Percentiles rank a stretch among this genome's conserved stretches.
These are phyloP conservation scores for Angophora floribunda DNA, from an alignment of 345 rosid species.

Conservation along the genomic window DNA sequence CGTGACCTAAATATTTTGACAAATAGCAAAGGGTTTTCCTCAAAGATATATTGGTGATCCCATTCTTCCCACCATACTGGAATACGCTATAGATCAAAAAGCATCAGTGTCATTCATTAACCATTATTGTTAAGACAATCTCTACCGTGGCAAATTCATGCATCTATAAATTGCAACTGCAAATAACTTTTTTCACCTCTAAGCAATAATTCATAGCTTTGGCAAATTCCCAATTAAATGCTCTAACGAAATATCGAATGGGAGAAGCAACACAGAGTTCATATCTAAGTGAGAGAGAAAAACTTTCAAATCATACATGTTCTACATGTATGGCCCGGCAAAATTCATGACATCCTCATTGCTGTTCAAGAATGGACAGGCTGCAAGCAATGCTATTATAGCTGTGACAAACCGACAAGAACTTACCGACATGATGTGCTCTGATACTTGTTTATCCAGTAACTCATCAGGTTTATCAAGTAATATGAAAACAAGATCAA, in stretches of 20 bases:
- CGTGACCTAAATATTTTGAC: neutral
- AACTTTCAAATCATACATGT: neutral
- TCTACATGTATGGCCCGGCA: neutral
- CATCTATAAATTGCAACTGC: neutral
- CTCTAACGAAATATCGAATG: neutral
- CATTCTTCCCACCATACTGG: neutral
- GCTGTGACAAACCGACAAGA: neutral
- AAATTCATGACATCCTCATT: neutral
- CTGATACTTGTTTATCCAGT: constrained; percentile 85
- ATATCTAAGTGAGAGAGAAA: neutral
- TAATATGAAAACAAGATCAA: constrained; percentile 93
- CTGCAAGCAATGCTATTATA: neutral
- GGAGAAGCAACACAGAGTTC: neutral
- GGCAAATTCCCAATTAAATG: neutral
- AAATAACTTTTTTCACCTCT: neutral
- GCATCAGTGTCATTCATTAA: neutral
- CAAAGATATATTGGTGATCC: neutral
- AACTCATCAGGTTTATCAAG: constrained; percentile 95
- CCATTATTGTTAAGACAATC: neutral
- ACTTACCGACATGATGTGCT: constrained; percentile 96
- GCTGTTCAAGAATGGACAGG: neutral
- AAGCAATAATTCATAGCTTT: neutral
- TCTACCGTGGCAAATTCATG: neutral
- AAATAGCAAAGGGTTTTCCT: neutral
- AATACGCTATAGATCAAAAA: neutral